Evolutionary conservation across 2,329 filamentous ascomycete species (phyloP).

Genomic region (Cladosporium phlei): DNA sequence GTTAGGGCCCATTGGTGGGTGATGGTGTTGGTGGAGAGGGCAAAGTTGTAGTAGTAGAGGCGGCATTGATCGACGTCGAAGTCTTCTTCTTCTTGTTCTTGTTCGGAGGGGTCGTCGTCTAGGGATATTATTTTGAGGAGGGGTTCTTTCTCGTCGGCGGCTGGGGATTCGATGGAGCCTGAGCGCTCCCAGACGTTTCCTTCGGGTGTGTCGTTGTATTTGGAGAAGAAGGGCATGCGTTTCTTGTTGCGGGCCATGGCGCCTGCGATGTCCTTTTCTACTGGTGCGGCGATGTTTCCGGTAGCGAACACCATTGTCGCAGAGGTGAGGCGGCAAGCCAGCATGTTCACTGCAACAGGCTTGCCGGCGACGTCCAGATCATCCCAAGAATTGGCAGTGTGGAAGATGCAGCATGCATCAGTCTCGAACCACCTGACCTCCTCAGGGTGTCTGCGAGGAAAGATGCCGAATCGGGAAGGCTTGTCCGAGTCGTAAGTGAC

Average conservation of each 20-base stretch:
- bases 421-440: constrained; percentile 64
- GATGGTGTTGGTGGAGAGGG: constrained; percentile 43
- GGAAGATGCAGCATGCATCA: constrained; percentile 64
- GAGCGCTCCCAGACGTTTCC: constrained; percentile 22
- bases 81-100: constrained; percentile 15
- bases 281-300: constrained; percentile 56
- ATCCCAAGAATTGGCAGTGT: constrained; percentile 69
- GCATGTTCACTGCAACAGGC: constrained; percentile 53
- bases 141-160: constrained; percentile 26
- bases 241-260: constrained; percentile 20
- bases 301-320: constrained; percentile 61
- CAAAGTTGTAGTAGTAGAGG: constrained; percentile 65
- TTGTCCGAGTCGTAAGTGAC: constrained; percentile 56
- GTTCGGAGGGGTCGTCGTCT: constrained; percentile 9
- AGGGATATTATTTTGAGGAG: constrained; percentile 19
- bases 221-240: constrained; percentile 45
- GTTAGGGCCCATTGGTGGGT: constrained; percentile 61
- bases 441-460: constrained; percentile 57
- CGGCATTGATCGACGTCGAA: constrained; percentile 62
- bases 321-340: constrained; percentile 63
- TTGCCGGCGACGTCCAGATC: constrained; percentile 33
- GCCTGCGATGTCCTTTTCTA: constrained; percentile 7
- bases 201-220: constrained; percentile 36
- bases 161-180: constrained; percentile 22
- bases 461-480: constrained; percentile 61